Evolutionary conservation across 768 basidiomycete species (phyloP).

Genomic region (Boletus pseudo-olivaceus): DNA sequence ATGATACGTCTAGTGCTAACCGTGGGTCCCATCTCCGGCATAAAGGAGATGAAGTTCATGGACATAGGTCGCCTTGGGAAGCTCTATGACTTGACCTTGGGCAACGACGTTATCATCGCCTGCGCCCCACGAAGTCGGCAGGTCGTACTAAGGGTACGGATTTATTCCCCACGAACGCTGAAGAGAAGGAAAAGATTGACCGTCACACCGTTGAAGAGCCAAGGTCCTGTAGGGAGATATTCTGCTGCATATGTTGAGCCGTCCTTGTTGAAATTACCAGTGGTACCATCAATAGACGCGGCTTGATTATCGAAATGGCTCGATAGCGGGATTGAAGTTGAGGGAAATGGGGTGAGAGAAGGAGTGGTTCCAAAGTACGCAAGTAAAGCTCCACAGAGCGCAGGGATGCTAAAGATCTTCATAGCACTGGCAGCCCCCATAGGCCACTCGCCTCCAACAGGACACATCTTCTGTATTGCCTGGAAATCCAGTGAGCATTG

Average conservation of each 20-base stretch:
- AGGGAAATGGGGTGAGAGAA: constrained; percentile 30
- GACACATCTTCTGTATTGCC: constrained; percentile 11
- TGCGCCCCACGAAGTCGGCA: constrained; percentile 6
- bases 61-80: constrained; percentile 32
- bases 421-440: neutral
- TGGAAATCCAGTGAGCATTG: neutral
- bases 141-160: constrained; percentile 32
- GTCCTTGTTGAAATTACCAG: constrained; percentile 37
- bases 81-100: constrained; percentile 38
- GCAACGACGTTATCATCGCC: constrained; percentile 44
- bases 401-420: constrained; percentile 20
- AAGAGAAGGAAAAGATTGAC: constrained; percentile 23
- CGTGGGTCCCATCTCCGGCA: constrained; percentile 37
- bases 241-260: constrained; percentile 41
- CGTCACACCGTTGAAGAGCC: constrained; percentile 38
- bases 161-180: neutral
- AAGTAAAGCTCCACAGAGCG: constrained; percentile 20
- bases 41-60: constrained; percentile 51
- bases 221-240: constrained; percentile 39
- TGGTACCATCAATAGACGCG: constrained; percentile 36
- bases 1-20: constrained; percentile 12
- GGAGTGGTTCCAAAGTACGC: constrained; percentile 13
- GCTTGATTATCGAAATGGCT: constrained; percentile 42
- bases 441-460: constrained; percentile 7
- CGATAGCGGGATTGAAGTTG: constrained; percentile 28